Conservation (phyloP, 2,329 filamentous ascomycete species). For the Phialophora tarda region DNA sequence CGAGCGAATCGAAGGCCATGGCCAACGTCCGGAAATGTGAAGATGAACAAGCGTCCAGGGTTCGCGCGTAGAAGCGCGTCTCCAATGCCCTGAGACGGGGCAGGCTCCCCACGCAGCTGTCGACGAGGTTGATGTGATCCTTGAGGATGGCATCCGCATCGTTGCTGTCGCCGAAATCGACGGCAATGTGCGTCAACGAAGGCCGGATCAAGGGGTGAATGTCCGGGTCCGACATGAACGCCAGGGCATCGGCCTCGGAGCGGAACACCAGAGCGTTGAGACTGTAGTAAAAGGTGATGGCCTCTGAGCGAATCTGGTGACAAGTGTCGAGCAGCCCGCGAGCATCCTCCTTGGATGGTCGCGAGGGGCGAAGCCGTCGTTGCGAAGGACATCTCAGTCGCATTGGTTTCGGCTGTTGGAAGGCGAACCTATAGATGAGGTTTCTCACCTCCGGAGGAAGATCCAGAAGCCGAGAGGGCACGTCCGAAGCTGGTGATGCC, state of each 20-base stretch:
- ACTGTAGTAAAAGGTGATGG: constrained; percentile 35
- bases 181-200: constrained; percentile 31
- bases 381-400: constrained; percentile 31
- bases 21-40: constrained; percentile 34
- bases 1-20: constrained; percentile 32
- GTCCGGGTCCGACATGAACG: constrained; percentile 30
- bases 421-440: constrained; percentile 35
- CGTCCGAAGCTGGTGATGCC: constrained; percentile 12
- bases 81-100: constrained; percentile 32
- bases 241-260: constrained; percentile 26
- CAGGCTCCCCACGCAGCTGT: constrained; percentile 31
- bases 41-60: constrained; percentile 28
- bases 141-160: constrained; percentile 34
- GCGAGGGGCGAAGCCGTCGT: constrained; percentile 33
- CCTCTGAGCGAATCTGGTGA: constrained; percentile 30
- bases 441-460: constrained; percentile 36
- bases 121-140: constrained; percentile 35
- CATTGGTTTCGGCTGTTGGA: constrained; percentile 24
- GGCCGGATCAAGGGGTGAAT: constrained; percentile 33
- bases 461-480: constrained; percentile 20
- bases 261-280: constrained; percentile 35
- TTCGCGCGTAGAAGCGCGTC: constrained; percentile 36
- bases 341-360: constrained; percentile 32
- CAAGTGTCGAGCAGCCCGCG: constrained; percentile 33
- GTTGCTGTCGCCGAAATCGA: constrained; percentile 34